These are phyloP conservation scores for Oenanthe sinensis DNA, from an alignment of 129 eudicot genomes.

Conservation along the genomic window DNA sequence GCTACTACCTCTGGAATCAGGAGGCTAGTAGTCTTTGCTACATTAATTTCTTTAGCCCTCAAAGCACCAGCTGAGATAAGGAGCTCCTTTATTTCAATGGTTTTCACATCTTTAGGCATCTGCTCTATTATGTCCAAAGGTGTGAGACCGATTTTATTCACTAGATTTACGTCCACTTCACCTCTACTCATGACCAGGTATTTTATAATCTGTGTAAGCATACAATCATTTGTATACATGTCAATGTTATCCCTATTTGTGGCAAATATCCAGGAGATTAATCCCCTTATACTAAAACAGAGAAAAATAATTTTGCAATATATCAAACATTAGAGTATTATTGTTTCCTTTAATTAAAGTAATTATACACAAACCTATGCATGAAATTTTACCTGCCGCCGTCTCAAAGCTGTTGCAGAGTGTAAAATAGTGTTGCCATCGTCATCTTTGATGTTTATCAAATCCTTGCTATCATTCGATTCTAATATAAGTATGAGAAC, in stretches of 20 bases:
- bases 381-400: background rate
- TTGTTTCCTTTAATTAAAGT: too few species aligned
- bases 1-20: too few species aligned
- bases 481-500: background rate
- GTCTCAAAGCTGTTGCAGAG: background rate
- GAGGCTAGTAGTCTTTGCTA: too few species aligned
- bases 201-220: constrained; percentile 5
- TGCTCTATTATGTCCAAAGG: constrained; percentile 3
- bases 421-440: too few species aligned
- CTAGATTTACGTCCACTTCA: constrained; percentile 2
- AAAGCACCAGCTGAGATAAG: background rate
- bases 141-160: constrained; percentile 9
- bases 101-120: constrained; percentile 1
- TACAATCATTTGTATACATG: background rate
- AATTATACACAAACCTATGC: too few species aligned
- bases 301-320: too few species aligned
- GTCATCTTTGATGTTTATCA: too few species aligned
- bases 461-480: background rate
- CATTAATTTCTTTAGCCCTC: background rate
- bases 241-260: too few species aligned
- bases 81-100: background rate
- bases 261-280: too few species aligned
- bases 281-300: too few species aligned
- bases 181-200: background rate
- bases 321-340: too few species aligned